phyloP scores from a whole-genome alignment of 441 rosid species.

The Geranium incanum region DNA sequence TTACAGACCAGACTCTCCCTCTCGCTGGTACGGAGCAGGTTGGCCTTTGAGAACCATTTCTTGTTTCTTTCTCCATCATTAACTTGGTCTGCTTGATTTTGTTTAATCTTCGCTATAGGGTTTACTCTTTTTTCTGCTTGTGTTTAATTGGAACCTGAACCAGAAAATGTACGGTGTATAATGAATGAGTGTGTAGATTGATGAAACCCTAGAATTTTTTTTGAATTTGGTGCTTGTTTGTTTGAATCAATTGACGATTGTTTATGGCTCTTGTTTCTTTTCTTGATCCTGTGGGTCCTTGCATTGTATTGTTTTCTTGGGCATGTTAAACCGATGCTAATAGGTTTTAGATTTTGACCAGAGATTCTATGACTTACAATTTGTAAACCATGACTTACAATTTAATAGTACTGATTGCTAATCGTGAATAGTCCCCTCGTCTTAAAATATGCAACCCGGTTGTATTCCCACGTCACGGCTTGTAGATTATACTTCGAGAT shows the following conservation, averaged over 20 bases:
- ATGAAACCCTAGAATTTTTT: not conserved
- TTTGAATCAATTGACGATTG: not conserved
- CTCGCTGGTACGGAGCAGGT: not conserved
- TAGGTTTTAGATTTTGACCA: not conserved
- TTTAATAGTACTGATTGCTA: not conserved
- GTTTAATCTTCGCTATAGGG: not conserved
- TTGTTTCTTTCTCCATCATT: not conserved
- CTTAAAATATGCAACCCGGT: not conserved
- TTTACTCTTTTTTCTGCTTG: not conserved
- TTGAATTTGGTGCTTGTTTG: not conserved
- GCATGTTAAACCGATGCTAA: not conserved
- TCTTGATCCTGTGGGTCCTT: no score
- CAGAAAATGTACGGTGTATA: not conserved
- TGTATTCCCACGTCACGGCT: not conserved
- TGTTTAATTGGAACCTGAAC: not conserved
- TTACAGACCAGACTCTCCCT: not conserved
- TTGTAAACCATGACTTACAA: no score
- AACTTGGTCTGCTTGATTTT: no score
- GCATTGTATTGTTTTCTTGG: not conserved
- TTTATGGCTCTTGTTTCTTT: no score
- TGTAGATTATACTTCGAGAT: not conserved
- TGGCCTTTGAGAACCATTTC: not conserved
- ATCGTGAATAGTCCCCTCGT: not conserved
- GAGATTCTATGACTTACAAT: no score
- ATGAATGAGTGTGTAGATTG: not conserved